phyloP scores from a whole-genome alignment of 1,284 basidiomycete species.

The Sporisorium exsertum region DNA sequence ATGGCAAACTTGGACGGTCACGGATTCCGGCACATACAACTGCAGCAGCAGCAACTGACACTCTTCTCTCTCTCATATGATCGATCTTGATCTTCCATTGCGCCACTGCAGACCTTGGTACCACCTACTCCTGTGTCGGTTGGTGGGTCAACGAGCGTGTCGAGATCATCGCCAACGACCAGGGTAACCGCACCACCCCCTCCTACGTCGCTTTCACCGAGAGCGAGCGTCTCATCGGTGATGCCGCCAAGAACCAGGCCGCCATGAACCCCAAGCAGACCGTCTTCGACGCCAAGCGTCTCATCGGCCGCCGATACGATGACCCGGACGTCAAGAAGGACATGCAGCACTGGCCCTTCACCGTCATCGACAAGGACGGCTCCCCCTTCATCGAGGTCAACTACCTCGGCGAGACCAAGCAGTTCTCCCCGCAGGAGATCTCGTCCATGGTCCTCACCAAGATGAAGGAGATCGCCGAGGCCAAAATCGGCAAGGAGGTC shows the following conservation, averaged over 20 bases:
- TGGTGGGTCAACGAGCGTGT: constrained; percentile 67
- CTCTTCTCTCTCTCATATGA: not conserved
- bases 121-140: constrained; percentile 83
- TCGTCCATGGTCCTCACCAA: constrained; percentile 98
- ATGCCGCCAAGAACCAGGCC: constrained; percentile 76
- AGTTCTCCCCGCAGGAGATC: constrained; percentile 79
- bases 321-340: constrained; percentile 76
- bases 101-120: constrained; percentile 72
- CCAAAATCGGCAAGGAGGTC: constrained; percentile 76
- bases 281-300: constrained; percentile 74
- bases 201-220: constrained; percentile 99
- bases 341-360: constrained; percentile 80
- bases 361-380: constrained; percentile 75
- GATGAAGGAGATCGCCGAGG: constrained; percentile 89
- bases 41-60: not conserved
- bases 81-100: constrained; percentile 45
- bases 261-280: constrained; percentile 94
- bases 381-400: constrained; percentile 74
- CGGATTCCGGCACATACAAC: constrained; percentile 1
- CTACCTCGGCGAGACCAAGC: constrained; percentile 75
- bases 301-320: constrained; percentile 95
- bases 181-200: constrained; percentile 97
- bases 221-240: constrained; percentile 97
- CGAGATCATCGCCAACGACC: constrained; percentile 71
- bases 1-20: not conserved